Percentiles rank a stretch among this genome's conserved stretches.
Conservation (phyloP, 2,329 filamentous ascomycete species). For the Fusarium papillatum region DNA sequence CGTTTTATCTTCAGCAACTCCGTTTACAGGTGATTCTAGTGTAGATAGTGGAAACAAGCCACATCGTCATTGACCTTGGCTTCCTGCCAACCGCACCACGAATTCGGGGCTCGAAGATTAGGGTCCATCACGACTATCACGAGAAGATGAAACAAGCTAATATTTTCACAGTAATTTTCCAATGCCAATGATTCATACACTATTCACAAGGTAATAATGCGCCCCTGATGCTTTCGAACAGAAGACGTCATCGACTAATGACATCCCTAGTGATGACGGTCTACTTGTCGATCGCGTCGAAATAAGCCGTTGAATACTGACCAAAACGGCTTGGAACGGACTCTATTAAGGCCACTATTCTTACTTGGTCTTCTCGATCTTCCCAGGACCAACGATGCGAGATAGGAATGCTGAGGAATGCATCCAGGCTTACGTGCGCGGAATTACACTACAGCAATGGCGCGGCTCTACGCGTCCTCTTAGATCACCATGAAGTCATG, state of each 20-base stretch:
- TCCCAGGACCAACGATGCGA: background rate
- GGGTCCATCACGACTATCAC: background rate
- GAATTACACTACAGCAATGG: background rate
- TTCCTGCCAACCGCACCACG: background rate
- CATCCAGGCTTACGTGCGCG: background rate
- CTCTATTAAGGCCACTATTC: background rate
- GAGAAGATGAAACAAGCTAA: background rate
- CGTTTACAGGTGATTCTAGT: background rate
- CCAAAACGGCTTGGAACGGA: background rate
- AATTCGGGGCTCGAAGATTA: background rate
- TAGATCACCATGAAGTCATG: conserved; percentile 1
- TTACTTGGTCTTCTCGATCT: background rate
- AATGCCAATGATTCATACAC: background rate
- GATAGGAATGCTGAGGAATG: background rate
- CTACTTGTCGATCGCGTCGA: background rate
- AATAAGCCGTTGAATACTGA: background rate
- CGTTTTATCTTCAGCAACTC: accelerated
- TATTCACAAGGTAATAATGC: no score
- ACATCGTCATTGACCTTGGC: background rate
- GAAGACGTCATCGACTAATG: conserved; percentile 3
- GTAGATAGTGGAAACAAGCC: background rate
- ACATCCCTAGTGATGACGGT: background rate
- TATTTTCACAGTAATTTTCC: background rate
- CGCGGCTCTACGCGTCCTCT: background rate
- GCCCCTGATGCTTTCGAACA: no score